Evolutionary conservation across 176 grass and related monocot genomes (phyloP), one percentile per base, ranked within the genome.

Genomic region (Chrysopogon serrulatus): DNA sequence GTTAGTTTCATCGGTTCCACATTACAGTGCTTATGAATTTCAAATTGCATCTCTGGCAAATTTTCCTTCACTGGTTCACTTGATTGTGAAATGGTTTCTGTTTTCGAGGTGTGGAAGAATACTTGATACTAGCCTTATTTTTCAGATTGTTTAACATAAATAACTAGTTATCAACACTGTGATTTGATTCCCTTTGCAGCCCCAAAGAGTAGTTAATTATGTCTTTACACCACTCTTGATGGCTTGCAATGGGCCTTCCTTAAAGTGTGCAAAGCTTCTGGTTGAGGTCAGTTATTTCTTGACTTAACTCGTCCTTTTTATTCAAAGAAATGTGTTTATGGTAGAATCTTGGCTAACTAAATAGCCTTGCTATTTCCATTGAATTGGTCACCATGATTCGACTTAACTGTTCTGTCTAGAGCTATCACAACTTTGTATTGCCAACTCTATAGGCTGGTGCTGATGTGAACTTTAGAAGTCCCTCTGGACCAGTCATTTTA

Each of bases 401-500:
- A 61, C 35, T 31, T 61, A 7, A 36, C 6, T 41, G 7, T 54
- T 24, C 35, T 81, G 35, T 68, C 35, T n/a, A 60, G 43, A 68
- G 21, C 28, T 32, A 62, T 11, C 7, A 48, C 26, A 68, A 5
- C 23, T 71, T 43, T 26, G 11, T 24, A 68, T 76, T 68, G 27
- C 54, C 51, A 57, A 63, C 26, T 21, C 2, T 57, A 8, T 82
- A 91, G 90, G 90, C 77, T 88, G 90, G 90, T 18, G 90, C 90
- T 64, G 62, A 91, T 85, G 77, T 71, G 70, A 86, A 91, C 42
- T 73, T 30, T 69, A 79, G 51, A 49, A 45, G 32, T 73, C 49
- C 34, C 7, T 61, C 5, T 63, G 82, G 78, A 70, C 43, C 79
- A 30, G 49, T 51, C 37, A 27, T 73, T 77, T 77, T 82, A 82